Evolutionary conservation across 1,284 basidiomycete species (phyloP).

Genomic region (Caloboletus inedulis): DNA sequence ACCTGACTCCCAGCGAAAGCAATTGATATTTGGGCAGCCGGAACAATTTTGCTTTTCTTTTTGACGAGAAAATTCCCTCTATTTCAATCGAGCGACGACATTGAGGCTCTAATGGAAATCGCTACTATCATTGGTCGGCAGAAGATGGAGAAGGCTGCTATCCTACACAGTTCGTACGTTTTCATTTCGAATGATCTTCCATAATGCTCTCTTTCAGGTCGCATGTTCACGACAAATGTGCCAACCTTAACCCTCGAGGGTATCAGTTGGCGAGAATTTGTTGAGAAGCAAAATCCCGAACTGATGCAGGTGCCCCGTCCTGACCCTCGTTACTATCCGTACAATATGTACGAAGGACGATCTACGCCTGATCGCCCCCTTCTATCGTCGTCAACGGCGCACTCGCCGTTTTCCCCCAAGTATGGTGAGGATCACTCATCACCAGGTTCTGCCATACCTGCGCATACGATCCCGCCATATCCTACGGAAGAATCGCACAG

Average conservation of each 20-base stretch:
- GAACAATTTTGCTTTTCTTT: slow-evolving; percentile 91
- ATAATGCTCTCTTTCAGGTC: slow-evolving; percentile 50
- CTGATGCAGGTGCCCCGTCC: slow-evolving; percentile 56
- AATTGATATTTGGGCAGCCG: slow-evolving; percentile 95
- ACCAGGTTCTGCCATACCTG: slow-evolving; percentile 33
- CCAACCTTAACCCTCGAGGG: slow-evolving; percentile 69
- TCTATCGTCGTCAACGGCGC: slow-evolving; percentile 36
- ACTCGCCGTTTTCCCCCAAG: slow-evolving; percentile 14
- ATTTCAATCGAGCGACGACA: slow-evolving; percentile 93
- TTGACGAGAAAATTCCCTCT: slow-evolving; percentile 91
- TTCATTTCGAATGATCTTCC: slow-evolving; percentile 6
- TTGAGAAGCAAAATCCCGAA: slow-evolving; percentile 74
- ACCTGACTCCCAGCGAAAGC: slow-evolving; percentile 47
- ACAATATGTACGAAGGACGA: slow-evolving; percentile 28
- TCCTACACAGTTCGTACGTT: slow-evolving; percentile 77
- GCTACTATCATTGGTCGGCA: slow-evolving; percentile 82
- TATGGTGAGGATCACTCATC: slow-evolving; percentile 20
- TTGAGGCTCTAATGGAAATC: slow-evolving; percentile 95
- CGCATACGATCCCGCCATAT: slow-evolving; percentile 27
- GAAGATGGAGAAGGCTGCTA: slow-evolving; percentile 83
- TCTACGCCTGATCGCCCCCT: slow-evolving; percentile 25
- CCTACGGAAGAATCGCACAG: slow-evolving; percentile 42
- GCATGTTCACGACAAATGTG: slow-evolving; percentile 83
- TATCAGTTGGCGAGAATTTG: slow-evolving; percentile 67
- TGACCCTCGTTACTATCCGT: slow-evolving; percentile 54